Percentiles rank a stretch among this genome's conserved stretches.
Evolutionary conservation across 179 eudicot genomes (phyloP).

Genomic region (Beta macrorhiza): DNA sequence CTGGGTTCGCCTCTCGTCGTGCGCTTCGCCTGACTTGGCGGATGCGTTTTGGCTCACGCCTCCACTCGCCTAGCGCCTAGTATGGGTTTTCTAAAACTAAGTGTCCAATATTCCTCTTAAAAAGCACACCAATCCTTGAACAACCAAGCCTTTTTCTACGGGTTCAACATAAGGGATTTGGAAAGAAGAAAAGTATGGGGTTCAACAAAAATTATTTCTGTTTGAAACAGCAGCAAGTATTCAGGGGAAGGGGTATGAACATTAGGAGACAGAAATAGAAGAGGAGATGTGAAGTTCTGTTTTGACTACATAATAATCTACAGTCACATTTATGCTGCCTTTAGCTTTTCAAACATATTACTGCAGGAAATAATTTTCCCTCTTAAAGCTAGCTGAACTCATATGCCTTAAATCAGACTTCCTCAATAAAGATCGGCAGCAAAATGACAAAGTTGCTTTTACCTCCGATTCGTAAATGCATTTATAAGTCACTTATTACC

Average conservation of each 20-base stretch:
- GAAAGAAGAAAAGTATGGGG: background rate
- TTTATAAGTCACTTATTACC: background rate
- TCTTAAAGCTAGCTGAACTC: background rate
- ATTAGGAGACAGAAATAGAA: background rate
- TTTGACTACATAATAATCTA: background rate
- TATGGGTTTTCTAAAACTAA: too few species aligned
- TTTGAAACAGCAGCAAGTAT: background rate
- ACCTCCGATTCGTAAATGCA: background rate
- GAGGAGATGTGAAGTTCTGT: background rate
- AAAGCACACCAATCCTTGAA: background rate
- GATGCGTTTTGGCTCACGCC: too few species aligned
- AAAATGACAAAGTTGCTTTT: background rate
- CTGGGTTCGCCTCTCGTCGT: too few species aligned
- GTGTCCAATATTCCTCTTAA: background rate
- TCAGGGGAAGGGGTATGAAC: background rate
- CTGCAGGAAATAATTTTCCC: background rate
- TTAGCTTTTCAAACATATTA: background rate
- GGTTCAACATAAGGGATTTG: background rate
- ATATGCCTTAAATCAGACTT: background rate
- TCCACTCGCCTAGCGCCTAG: too few species aligned
- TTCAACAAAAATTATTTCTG: background rate
- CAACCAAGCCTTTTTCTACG: background rate
- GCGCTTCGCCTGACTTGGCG: too few species aligned
- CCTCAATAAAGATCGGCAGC: background rate
- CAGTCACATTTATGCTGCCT: background rate